Evolutionary conservation across 2,329 filamentous ascomycete genomes (phyloP).

Genomic region (Exophiala xenobiotica): DNA sequence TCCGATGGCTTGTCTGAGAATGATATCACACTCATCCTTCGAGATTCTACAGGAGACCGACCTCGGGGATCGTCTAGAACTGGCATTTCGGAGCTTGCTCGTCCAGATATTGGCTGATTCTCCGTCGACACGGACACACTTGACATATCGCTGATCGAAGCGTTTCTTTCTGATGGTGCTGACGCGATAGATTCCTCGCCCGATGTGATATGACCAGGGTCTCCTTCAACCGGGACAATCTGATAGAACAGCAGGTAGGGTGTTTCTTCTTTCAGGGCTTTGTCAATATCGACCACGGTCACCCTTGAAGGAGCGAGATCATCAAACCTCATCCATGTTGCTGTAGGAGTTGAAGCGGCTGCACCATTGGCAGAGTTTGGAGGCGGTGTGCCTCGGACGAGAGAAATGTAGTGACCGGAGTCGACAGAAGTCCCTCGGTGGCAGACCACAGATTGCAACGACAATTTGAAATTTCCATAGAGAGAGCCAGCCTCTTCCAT

Average conservation of each 20-base stretch:
- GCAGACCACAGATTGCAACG: slow-evolving; percentile 87
- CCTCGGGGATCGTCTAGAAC: slow-evolving; percentile 31
- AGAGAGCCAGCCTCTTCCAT: slow-evolving; percentile 65
- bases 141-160: slow-evolving; percentile 21
- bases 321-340: slow-evolving; percentile 88
- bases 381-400: slow-evolving; percentile 69
- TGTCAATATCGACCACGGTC: slow-evolving; percentile 71
- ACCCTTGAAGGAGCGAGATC: slow-evolving; percentile 76
- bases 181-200: slow-evolving; percentile 36
- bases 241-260: slow-evolving; percentile 96
- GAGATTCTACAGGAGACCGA: slow-evolving; percentile 24
- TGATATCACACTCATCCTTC: slow-evolving; percentile 33
- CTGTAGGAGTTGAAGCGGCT: slow-evolving; percentile 57
- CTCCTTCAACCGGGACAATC: slow-evolving; percentile 80
- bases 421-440: slow-evolving; percentile 83
- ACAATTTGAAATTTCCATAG: slow-evolving; percentile 88
- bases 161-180: slow-evolving; percentile 25
- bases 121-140: slow-evolving; percentile 15
- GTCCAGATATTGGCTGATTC: slow-evolving; percentile 27
- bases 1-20: slow-evolving; percentile 32
- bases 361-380: slow-evolving; percentile 33
- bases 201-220: slow-evolving; percentile 42
- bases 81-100: slow-evolving; percentile 42
- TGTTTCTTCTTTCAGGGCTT: slow-evolving; percentile 78
- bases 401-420: slow-evolving; percentile 86